Base-by-base conservation (phyloP, 2,329 filamentous ascomycete genomes). In the Phialophora chinensis region DNA sequence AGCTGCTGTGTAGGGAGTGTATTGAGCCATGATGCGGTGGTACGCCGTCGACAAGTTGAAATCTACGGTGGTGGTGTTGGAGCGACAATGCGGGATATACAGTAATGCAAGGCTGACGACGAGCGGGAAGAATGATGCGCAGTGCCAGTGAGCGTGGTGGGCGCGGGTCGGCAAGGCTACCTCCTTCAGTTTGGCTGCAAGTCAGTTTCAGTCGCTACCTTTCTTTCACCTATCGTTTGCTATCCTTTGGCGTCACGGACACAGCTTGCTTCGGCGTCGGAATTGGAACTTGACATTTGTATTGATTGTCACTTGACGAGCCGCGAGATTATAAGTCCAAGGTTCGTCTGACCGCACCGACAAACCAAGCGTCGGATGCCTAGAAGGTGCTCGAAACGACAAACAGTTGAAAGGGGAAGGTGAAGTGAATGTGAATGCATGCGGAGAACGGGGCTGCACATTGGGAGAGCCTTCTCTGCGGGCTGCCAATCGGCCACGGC, bases 381-480 rank as follows among this genome's bases (percentile, higher is more conserved):
- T 67, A 62, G 65, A 67, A 67, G 62, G 56, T 67, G 38, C 65
- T 55, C 57, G 65, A 67, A 67, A 25, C 49, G 35, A 52, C 47
- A 44, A 44, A n/a, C 49, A 31, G 31, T 53, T 33, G 57, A 61
- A 38, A 61, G 27, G 47, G 38, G 47, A 50, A 50, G 52, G 49
- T 38, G 49, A 52, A 33, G 49, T n/a, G 17, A 14, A 49, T 7
- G 57, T 60, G 57, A 60, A 44, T 56, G 58, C 38, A 65, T 65
- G 56, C 38, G 33, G 44, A 52, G 49, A 55, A 33, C 35, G 20
- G 31, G 29, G 20, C 42, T 10, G 61, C 20, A 29, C 20, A 59
- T 65, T 61, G 65, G 61, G 62, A 69, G 65, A 69, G 66, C 66
- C 65, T 60, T 61, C 44, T 49, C 33, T 20, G 63, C 61, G 58